These are phyloP conservation scores for Neurospora pannonica DNA, from an alignment of 495 filamentous ascomycete genomes.

Conservation along the genomic window DNA sequence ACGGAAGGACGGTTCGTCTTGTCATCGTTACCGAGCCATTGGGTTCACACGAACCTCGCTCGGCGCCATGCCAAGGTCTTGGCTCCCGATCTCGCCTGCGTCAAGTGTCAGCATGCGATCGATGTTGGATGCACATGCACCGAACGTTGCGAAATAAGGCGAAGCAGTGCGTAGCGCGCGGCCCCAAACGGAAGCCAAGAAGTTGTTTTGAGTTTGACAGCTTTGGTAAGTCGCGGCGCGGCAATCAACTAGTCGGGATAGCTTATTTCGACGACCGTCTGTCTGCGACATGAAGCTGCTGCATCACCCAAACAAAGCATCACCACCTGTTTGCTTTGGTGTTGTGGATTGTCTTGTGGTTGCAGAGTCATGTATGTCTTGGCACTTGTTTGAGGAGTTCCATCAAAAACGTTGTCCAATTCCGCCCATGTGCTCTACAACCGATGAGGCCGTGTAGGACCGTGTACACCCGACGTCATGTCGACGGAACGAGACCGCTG, in stretches of 20 bases:
- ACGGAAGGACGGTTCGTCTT: neutral
- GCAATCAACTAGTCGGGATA: neutral
- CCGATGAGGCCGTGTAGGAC: neutral
- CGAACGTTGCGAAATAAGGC: neutral
- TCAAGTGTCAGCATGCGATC: neutral
- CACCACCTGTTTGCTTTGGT: neutral
- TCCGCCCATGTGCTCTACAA: neutral
- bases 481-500: neutral
- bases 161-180: neutral
- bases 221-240: neutral
- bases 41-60: neutral
- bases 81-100: neutral
- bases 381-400: neutral
- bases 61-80: neutral
- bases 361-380: neutral
- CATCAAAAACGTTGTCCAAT: neutral
- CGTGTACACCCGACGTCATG: neutral
- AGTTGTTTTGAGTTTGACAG: neutral
- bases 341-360: neutral
- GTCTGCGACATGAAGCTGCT: neutral
- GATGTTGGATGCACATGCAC: neutral
- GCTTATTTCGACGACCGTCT: neutral
- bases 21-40: neutral
- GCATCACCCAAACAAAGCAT: neutral
- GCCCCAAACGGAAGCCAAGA: neutral